Base-by-base conservation (phyloP, 2,329 filamentous ascomycete species). In the Mycosphaerelloides madeirae region DNA sequence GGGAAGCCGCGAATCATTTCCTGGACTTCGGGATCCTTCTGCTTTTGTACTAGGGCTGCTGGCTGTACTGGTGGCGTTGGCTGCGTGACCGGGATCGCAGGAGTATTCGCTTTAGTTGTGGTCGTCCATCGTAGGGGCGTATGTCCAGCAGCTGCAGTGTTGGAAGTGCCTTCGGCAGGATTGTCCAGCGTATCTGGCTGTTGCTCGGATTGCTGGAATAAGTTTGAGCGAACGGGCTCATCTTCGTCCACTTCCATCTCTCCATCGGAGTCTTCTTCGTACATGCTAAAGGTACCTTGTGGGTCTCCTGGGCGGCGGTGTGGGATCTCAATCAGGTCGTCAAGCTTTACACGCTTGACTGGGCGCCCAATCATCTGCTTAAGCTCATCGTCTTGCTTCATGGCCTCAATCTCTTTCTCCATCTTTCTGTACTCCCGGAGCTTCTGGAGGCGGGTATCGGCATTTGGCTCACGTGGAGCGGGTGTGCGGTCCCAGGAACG, bases 231-330 rank as follows among this genome's bases (percentile, higher is more conserved):
- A 9, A 25, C n/a, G 12, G 33, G 11, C 6, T 35, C 52, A 31
- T 53, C 52, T 36, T 51, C 43, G 31, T 60, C 57, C 38, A 64
- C 60, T 46, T 62, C 59, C 53, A 64, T 63, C 49, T 63, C 59
- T 20, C 62, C 61, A 36, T 63, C 61, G 31, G 49, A 54, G 41
- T 63, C 60, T 13, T 46, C 39, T 9, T 64, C 61, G 11, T 56
- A 57, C 28, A 63, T 52, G 8, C 60, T 40, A 52, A 62, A 64
- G 11, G 55, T 63, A 25, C 52, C 50, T n/a, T 31, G 38, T 3
- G 54, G 35, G 15, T 64, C 61, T 20, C 60, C 61, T 3, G 60
- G 61, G 11, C 48, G 49, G 37, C 58, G 59, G 46, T 61, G 58
- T 40, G 61, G 61, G 20, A 64, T 61, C 11, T 25, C 31, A 9